These are phyloP conservation scores for Pyricularia grisea DNA, from an alignment of 2,329 filamentous ascomycete genomes.

Conservation along the genomic window DNA sequence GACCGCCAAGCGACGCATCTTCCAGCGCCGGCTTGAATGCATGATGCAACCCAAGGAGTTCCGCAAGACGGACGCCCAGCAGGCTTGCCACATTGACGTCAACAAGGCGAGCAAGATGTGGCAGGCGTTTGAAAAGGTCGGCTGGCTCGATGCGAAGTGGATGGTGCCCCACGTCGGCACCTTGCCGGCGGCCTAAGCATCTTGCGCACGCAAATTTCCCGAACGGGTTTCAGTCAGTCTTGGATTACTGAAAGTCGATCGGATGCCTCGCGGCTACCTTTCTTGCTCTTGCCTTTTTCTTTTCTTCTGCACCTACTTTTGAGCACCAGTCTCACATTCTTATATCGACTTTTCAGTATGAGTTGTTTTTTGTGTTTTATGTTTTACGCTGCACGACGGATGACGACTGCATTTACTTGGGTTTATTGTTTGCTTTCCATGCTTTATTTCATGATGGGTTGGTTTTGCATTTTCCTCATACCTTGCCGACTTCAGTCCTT, in stretches of 20 bases:
- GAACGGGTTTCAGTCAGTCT: no score
- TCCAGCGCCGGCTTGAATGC: slow-evolving; percentile 62
- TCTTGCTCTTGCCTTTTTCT: no score
- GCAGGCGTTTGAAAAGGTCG: slow-evolving; percentile 78
- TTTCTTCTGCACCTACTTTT: no score
- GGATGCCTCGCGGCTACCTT: no score
- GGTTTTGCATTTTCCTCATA: no score
- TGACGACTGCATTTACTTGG: neutral
- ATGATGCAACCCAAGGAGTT: slow-evolving; percentile 69
- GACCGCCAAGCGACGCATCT: slow-evolving; percentile 54
- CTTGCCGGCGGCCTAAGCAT: no score
- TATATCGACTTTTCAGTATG: no score
- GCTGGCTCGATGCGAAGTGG: slow-evolving; percentile 60
- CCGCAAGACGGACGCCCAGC: slow-evolving; percentile 89
- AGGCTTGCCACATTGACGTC: slow-evolving; percentile 96
- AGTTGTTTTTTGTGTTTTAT: neutral
- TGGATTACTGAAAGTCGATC: no score
- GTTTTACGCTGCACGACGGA: neutral
- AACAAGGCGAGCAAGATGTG: slow-evolving; percentile 94
- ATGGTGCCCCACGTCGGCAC: slow-evolving; percentile 15
- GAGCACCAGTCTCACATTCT: no score
- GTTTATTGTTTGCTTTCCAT: neutral
- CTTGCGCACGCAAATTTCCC: no score
- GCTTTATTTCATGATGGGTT: no score
- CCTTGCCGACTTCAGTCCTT: no score